Base-by-base conservation (phyloP, 23 red algal species). In the Gracilariopsis chorda region DNA sequence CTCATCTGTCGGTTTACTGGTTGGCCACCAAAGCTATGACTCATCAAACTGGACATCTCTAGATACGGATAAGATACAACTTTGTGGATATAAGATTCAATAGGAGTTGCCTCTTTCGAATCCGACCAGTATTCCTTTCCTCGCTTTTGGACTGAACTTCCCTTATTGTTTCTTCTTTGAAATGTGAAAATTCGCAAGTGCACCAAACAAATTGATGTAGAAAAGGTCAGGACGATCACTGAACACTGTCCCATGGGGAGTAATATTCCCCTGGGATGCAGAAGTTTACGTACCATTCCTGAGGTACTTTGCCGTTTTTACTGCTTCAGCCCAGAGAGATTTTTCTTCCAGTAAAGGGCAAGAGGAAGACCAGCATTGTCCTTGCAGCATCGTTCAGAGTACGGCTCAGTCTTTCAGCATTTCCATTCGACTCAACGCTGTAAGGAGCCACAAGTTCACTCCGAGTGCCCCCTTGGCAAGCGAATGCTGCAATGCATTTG, bases 21-120 rank as follows among this genome's bases (percentile, higher is more conserved):
- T n/a, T n/a, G n/a, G n/a, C n/a, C n/a, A n/a, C n/a, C n/a, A n/a
- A n/a, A n/a, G n/a, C n/a, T n/a, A 5, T 39, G 24, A 23, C 8
- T 75, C 69, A 75, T 75, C 69, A 37, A 75, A 75, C 29, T 27
- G 8, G 23, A 75, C 69, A 75, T 75, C 6, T 37, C 43, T 75
- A 7, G 69, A 39, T 25, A 39, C 32, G 28, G 5, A 9, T 8
- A 75, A 4, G 69, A 23, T 75, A 28, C 43, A 39, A 46, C 19
- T 30, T 37, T 39, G 21, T 10, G 69, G 21, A 21, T 39, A 7
- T 23, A 75, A 75, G 4, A 75, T 5, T 37, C 69, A 4, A 19
- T 75, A 75, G 23, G 69, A 27, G 41, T 75, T 37, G 10, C 6
- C 69, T 39, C 43, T 75, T 8, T 39, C 24, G 43, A 39, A 75